Conservation (phyloP, 2,329 filamentous ascomycete species). For the Daldinia sp. region DNA sequence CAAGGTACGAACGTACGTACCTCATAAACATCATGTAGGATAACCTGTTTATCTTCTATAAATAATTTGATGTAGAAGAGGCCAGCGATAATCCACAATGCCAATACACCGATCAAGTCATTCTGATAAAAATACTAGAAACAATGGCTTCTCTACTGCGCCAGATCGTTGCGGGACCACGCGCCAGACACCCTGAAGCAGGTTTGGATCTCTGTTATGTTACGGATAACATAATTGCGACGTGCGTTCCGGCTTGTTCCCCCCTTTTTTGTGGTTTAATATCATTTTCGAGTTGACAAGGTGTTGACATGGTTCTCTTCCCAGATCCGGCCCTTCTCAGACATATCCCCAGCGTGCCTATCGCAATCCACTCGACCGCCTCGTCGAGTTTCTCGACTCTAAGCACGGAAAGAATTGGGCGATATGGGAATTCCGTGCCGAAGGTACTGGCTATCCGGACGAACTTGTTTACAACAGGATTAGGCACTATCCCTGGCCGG, state of each 20-base stretch:
- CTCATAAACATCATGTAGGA: background rate
- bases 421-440: conserved; percentile 97
- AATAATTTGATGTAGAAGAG: background rate
- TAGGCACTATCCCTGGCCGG: conserved; percentile 93
- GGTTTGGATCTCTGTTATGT: conserved; percentile 96
- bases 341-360: conserved; percentile 93
- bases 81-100: conserved; percentile 4
- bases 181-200: conserved; percentile 83
- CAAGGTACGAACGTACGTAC: too few relatives aligned
- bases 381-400: conserved; percentile 86
- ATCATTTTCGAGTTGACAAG: conserved; percentile 12
- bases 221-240: conserved; percentile 77
- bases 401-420: conserved; percentile 87
- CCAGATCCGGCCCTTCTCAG: conserved; percentile 85
- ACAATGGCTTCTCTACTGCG: conserved; percentile 79
- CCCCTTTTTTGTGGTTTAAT: background rate
- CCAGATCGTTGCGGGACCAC: conserved; percentile 89
- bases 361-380: conserved; percentile 86
- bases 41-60: background rate
- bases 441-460: conserved; percentile 95
- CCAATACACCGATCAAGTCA: background rate
- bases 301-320: conserved; percentile 51
- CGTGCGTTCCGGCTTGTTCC: conserved; percentile 51
- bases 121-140: background rate
- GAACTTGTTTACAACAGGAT: conserved; percentile 85